These are phyloP conservation scores for Myxozyma kluyveri DNA, from an alignment of 805 yeast species.

Conservation along the genomic window DNA sequence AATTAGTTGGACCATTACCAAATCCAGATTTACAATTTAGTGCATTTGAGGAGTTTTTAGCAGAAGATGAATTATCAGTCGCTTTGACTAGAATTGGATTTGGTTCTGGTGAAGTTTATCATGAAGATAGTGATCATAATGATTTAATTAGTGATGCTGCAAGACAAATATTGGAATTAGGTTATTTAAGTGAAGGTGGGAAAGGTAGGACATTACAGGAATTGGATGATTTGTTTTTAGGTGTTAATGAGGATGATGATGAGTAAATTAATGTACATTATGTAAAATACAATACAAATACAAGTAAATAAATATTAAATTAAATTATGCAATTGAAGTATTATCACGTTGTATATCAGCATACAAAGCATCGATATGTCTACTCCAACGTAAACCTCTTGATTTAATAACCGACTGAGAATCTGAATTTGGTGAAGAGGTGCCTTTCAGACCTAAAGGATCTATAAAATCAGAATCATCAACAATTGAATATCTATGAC, in stretches of 20 bases:
- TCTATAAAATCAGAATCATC: constrained; percentile 1
- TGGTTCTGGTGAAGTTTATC: constrained; percentile 20
- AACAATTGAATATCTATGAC: background rate
- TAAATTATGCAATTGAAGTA: background rate
- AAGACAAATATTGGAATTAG: constrained; percentile 63
- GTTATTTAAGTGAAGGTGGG: constrained; percentile 28
- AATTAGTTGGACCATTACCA: background rate
- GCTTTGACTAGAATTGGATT: constrained; percentile 34
- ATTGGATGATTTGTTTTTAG: constrained; percentile 67
- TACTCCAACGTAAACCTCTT: background rate
- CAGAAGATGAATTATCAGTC: constrained; percentile 31
- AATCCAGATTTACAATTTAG: background rate
- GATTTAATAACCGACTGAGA: too few relatives aligned
- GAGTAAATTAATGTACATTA: too few relatives aligned
- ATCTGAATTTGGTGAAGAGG: background rate
- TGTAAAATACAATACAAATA: too few relatives aligned
- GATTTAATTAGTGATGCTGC: constrained; percentile 65
- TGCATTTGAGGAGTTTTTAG: constrained; percentile 13
- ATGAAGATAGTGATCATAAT: constrained; percentile 42
- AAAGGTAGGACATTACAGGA: constrained; percentile 62
- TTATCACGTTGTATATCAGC: too few relatives aligned
- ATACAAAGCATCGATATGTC: background rate
- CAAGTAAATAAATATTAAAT: background rate
- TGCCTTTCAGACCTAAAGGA: background rate
- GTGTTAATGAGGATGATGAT: constrained; percentile 47